Conservation (phyloP, 2,329 filamentous ascomycete species). For the Penicillium frequentans region DNA sequence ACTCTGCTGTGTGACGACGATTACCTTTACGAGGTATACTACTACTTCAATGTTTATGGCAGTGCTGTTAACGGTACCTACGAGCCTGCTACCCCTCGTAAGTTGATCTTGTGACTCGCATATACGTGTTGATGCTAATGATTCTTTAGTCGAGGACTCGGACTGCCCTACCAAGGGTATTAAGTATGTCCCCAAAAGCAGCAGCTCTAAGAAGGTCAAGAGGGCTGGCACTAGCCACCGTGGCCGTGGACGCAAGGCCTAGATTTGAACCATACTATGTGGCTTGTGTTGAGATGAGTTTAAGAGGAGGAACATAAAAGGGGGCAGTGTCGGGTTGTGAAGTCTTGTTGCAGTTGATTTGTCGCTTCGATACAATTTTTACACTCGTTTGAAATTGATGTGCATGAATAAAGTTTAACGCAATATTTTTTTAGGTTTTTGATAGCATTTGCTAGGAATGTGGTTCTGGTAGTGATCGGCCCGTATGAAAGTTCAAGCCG, state of each 20-base stretch:
- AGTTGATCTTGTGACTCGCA: neutral
- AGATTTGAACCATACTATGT: neutral
- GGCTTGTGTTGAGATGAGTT: neutral
- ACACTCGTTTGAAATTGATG: neutral
- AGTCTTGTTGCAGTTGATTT: neutral
- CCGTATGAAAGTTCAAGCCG: neutral
- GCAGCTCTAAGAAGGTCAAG: neutral
- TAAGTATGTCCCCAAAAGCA: neutral
- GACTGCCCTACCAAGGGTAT: neutral
- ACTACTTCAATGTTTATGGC: neutral
- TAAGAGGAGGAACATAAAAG: neutral
- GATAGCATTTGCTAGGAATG: neutral
- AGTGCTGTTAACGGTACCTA: neutral
- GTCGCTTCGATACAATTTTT: neutral
- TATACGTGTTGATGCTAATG: neutral
- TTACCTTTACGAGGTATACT: neutral
- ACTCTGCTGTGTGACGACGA: slow-evolving; percentile 1
- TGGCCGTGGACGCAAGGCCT: neutral
- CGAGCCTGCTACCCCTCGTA: neutral
- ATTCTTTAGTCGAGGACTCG: neutral
- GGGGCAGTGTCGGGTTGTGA: neutral
- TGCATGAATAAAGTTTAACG: neutral
- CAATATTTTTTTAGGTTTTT: neutral
- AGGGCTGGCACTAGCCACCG: neutral
- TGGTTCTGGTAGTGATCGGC: neutral